Evolutionary conservation across 768 basidiomycete species (phyloP).

Genomic region (Saitozyma sp.): DNA sequence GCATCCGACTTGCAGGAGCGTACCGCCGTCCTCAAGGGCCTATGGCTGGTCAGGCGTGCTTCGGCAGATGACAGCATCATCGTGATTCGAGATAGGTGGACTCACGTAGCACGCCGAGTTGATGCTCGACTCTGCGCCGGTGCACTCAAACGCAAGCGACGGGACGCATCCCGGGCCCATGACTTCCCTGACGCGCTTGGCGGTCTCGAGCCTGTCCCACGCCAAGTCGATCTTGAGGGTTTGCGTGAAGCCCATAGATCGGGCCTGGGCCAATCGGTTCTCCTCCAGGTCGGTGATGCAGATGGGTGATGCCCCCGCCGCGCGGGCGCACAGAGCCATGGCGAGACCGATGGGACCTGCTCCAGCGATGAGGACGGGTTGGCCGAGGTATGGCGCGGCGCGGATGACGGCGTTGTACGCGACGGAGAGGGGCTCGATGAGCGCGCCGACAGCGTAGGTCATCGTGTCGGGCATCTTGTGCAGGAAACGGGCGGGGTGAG

Average conservation of each 20-base stretch:
- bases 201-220: slow-evolving; percentile 31
- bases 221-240: slow-evolving; percentile 26
- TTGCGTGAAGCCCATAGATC: slow-evolving; percentile 21
- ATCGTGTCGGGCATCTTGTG: slow-evolving; percentile 37
- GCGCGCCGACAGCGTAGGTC: slow-evolving; percentile 30
- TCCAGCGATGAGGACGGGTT: slow-evolving; percentile 32
- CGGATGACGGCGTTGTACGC: slow-evolving; percentile 32
- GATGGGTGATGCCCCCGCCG: slow-evolving; percentile 32
- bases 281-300: slow-evolving; percentile 34
- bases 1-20: slow-evolving; percentile 31
- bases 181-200: slow-evolving; percentile 19
- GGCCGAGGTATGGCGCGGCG: slow-evolving; percentile 30
- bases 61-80: background rate
- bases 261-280: slow-evolving; percentile 24
- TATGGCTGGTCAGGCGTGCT: background rate
- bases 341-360: slow-evolving; percentile 40
- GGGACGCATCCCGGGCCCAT: slow-evolving; percentile 30
- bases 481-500: slow-evolving; percentile 37
- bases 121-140: slow-evolving; percentile 30
- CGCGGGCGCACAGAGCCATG: slow-evolving; percentile 30
- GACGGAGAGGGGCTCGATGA: slow-evolving; percentile 37
- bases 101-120: slow-evolving; percentile 34
- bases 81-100: background rate
- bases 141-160: slow-evolving; percentile 34
- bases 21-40: slow-evolving; percentile 37